Conservation (phyloP, 352 stramenopile genomes). For the Pythium chondricola region DNA sequence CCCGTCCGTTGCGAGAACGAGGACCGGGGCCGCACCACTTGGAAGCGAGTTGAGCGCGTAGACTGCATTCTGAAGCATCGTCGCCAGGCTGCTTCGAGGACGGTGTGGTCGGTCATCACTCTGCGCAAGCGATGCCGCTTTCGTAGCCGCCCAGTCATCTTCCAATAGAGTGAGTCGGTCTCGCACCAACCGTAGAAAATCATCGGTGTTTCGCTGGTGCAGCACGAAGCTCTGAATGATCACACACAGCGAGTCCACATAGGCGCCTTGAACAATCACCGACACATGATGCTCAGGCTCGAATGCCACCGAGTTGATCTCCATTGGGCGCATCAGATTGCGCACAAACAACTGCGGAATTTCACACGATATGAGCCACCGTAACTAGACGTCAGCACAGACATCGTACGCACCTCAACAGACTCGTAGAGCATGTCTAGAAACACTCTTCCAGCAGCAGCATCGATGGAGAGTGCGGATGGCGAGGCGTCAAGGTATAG, state of each 20-base stretch:
- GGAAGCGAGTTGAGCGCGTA: slow-evolving; percentile 85
- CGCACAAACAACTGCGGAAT: slow-evolving; percentile 60
- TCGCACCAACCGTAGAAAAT: slow-evolving; percentile 62
- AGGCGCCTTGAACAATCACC: slow-evolving; percentile 72
- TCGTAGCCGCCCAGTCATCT: slow-evolving; percentile 55
- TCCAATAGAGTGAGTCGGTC: slow-evolving; percentile 76
- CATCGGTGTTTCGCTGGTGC: slow-evolving; percentile 39
- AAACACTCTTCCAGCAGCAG: slow-evolving; percentile 61
- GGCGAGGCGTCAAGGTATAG: slow-evolving; percentile 81
- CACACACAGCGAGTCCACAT: slow-evolving; percentile 75
- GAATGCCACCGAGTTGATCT: slow-evolving; percentile 41
- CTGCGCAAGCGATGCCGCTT: background rate
- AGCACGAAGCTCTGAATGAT: slow-evolving; percentile 80
- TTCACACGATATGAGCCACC: background rate
- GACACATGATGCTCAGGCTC: slow-evolving; percentile 71
- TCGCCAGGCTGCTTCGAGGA: slow-evolving; percentile 64
- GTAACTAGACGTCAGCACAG: no score
- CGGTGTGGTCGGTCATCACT: background rate
- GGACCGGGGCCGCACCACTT: slow-evolving; percentile 58
- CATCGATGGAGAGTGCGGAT: slow-evolving; percentile 79
- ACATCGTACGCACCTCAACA: slow-evolving; percentile 48
- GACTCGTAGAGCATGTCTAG: slow-evolving; percentile 78
- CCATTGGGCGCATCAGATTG: slow-evolving; percentile 51
- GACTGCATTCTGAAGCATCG: slow-evolving; percentile 78
- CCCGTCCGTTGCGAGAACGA: slow-evolving; percentile 82